Evolutionary conservation across 2,329 filamentous ascomycete species (phyloP), one percentile per base, ranked within the genome.

Genomic region (Diaporthe aspalathi): DNA sequence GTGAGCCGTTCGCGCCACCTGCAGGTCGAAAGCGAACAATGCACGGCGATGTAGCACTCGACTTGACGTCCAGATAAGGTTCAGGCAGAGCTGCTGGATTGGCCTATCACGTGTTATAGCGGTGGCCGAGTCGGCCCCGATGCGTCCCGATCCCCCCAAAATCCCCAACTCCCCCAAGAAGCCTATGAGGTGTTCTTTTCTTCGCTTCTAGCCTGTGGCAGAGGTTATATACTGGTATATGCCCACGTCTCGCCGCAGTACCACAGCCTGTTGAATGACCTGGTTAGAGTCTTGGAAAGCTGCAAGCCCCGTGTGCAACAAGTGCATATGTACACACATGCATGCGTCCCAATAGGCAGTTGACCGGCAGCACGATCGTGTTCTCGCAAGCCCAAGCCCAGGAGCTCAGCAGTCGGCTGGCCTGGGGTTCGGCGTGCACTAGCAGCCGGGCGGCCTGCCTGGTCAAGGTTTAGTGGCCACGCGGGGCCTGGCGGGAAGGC

Each of bases 41-140:
- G 35, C 60, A 38, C 60, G 32, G 45, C 45, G 20, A 16, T 27
- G 29, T 35, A 24, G 29, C n/a, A 38, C 60, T 54, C 35, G 47
- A 54, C 43, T 22, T 54, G 70, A 72, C 68, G 62, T 70, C 56
- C 54, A 70, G 62, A 67, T 72, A 70, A 70, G 68, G 71, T 72
- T 70, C 60, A 49, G 43, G 17, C 3, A 27, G 35, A 38, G 27
- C 20, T 63, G 27, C 43, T n/a, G 45, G 20, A 65, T 65, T 65
- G 60, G 60, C 60, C 60, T 65, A 65, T 65, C 60, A 65, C 60
- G 60, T 65, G 60, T 65, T 65, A 65, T 65, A 65, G 60, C 38
- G 45, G 60, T 2, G 43, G 60, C 60, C 60, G 60, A 50, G 20
- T 20, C 60, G 60, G 60, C 60, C 60, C 60, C 60, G 60, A 38